phyloP scores from a whole-genome alignment of 148 eudicot species.

The Fallopia convolvulus region DNA sequence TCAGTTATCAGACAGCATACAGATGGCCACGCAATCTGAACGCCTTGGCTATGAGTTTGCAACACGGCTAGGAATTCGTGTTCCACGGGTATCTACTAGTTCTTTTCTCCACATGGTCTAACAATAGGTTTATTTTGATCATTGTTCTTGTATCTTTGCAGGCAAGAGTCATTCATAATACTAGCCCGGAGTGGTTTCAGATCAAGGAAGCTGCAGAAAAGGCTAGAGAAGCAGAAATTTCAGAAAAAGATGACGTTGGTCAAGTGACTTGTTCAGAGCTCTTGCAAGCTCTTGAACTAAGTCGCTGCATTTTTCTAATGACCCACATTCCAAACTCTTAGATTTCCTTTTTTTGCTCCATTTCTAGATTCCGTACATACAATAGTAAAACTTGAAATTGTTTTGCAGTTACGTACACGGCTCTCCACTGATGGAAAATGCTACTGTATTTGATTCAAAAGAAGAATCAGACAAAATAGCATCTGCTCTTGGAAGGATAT shows the following conservation, averaged over 20 bases:
- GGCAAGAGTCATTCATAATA: constrained; percentile 90
- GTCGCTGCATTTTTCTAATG: constrained; percentile 85
- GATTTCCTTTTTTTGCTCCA: not conserved
- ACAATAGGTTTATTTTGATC: not conserved
- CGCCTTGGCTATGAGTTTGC: constrained; percentile 98
- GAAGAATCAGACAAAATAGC: constrained; percentile 73
- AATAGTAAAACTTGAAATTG: not conserved
- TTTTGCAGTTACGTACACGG: constrained; percentile 87
- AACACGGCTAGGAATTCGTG: constrained; percentile 86
- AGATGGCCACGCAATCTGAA: constrained; percentile 99
- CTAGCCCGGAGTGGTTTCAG: constrained; percentile 75
- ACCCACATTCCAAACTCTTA: constrained; percentile 14
- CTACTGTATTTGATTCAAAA: constrained; percentile 57
- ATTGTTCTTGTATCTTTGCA: constrained; percentile 17
- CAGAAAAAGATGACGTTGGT: constrained; percentile 73
- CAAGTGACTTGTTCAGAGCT: constrained; percentile 93
- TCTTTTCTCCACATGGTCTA: not conserved
- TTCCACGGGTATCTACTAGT: constrained; percentile 67
- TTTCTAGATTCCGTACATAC: not conserved
- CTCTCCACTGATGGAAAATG: constrained; percentile 81
- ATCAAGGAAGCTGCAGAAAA: constrained; percentile 93
- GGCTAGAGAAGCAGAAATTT: constrained; percentile 57
- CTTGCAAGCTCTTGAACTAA: constrained; percentile 97
- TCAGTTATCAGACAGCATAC: not conserved
- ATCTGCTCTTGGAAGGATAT: constrained; percentile 79